Evolutionary conservation across 2,329 filamentous ascomycete genomes (phyloP).

Genomic region (Pseudocercospora vitis): DNA sequence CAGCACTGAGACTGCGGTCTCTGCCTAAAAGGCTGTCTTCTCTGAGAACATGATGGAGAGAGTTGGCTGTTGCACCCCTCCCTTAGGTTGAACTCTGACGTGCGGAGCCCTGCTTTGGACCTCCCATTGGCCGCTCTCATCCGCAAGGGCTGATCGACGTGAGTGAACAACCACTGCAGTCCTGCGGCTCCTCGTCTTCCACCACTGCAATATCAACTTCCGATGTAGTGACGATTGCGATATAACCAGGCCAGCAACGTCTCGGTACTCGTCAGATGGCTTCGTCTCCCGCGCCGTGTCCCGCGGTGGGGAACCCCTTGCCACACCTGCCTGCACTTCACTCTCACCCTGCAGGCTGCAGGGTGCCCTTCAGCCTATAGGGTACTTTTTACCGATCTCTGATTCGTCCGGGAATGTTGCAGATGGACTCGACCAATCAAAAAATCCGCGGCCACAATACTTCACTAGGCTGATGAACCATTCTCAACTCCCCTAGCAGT

Average conservation of each 20-base stretch:
- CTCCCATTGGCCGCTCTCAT: constrained; percentile 2
- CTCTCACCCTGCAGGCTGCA: constrained; percentile 5
- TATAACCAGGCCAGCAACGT: neutral
- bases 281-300: constrained; percentile 9
- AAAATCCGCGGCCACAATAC: neutral
- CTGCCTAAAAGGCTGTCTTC: neutral
- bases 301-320: constrained; percentile 5
- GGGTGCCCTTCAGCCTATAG: neutral
- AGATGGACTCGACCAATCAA: neutral
- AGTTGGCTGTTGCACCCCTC: constrained; percentile 4
- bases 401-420: constrained; percentile 6
- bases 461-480: neutral
- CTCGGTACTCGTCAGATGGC: constrained; percentile 8
- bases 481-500: too few species aligned
- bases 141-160: constrained; percentile 1
- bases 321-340: neutral
- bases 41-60: neutral
- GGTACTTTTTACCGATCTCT: neutral
- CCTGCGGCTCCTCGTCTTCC: neutral
- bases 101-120: constrained; percentile 3
- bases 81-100: constrained; percentile 5
- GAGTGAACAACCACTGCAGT: neutral
- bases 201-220: neutral
- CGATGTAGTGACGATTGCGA: neutral
- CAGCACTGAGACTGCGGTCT: neutral